phyloP scores from a whole-genome alignment of 768 basidiomycete species.

The Termitomyces bulborhizus region DNA sequence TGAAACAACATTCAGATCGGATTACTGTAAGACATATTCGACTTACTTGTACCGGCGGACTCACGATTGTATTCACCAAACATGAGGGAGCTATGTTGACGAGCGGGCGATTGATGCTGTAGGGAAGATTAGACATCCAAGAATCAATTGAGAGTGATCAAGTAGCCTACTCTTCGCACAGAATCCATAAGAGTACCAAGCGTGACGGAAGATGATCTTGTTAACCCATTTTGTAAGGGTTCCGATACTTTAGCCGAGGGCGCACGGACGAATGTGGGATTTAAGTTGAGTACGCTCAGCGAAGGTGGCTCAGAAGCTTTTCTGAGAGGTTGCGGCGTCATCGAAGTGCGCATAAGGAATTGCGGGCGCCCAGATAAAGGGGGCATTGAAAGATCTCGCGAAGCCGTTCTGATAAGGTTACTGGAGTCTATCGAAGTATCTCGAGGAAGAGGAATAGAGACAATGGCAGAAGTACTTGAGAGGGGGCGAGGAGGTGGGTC shows the following conservation, averaged over 20 bases:
- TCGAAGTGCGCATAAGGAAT: slow-evolving; percentile 60
- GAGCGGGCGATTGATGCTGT: slow-evolving; percentile 43
- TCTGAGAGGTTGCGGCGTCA: slow-evolving; percentile 58
- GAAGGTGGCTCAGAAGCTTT: slow-evolving; percentile 69
- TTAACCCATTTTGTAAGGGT: slow-evolving; percentile 16
- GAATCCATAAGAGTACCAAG: slow-evolving; percentile 55
- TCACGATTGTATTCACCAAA: slow-evolving; percentile 34
- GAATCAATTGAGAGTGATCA: neutral
- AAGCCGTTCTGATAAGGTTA: slow-evolving; percentile 20
- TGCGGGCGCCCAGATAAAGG: slow-evolving; percentile 39
- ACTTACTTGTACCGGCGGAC: slow-evolving; percentile 26
- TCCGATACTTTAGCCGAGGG: slow-evolving; percentile 32
- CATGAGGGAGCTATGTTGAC: slow-evolving; percentile 47
- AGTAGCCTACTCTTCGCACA: slow-evolving; percentile 44
- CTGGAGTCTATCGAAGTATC: slow-evolving; percentile 33
- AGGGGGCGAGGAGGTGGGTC: slow-evolving; percentile 47
- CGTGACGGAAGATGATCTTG: slow-evolving; percentile 33
- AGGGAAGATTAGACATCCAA: slow-evolving; percentile 2
- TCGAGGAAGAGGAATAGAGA: slow-evolving; percentile 33
- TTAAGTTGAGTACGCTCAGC: slow-evolving; percentile 50
- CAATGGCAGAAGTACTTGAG: slow-evolving; percentile 32
- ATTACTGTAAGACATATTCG: neutral
- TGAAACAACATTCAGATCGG: slow-evolving; percentile 2
- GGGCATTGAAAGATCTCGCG: slow-evolving; percentile 41
- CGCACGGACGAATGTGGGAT: slow-evolving; percentile 66